These are phyloP conservation scores for Tuber brumale DNA, from an alignment of 495 filamentous ascomycete genomes.

Conservation along the genomic window DNA sequence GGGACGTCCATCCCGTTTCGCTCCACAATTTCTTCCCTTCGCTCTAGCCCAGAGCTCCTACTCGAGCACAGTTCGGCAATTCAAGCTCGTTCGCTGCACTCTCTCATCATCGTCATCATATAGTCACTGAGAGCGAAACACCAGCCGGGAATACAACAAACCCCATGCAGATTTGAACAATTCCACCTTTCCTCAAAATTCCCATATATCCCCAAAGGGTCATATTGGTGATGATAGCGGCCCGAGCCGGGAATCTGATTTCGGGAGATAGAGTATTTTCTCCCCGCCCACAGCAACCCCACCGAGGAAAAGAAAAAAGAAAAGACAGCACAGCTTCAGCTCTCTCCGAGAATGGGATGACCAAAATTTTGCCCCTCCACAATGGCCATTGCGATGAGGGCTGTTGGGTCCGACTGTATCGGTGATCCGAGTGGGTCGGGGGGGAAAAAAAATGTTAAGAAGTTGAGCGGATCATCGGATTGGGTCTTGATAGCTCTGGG, in stretches of 20 bases:
- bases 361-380: background rate
- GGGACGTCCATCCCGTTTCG: background rate
- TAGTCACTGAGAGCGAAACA: background rate
- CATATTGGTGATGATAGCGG: background rate
- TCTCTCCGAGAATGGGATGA: background rate
- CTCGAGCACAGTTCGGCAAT: background rate
- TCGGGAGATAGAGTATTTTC: background rate
- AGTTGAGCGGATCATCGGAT: slow-evolving; percentile 2
- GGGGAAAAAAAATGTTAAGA: background rate
- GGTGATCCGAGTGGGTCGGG: background rate
- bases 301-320: slow-evolving; percentile 2
- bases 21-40: background rate
- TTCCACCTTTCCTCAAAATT: background rate
- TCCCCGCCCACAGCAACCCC: background rate
- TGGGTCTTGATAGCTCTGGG: background rate
- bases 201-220: background rate
- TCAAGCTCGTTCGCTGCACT: background rate
- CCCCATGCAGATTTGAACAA: background rate
- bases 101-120: background rate
- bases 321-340: background rate
- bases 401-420: background rate
- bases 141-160: background rate
- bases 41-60: background rate
- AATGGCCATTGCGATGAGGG: background rate
- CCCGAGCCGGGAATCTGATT: background rate